phyloP scores from a whole-genome alignment of 108 stramenopile genomes.

The Cyclostephanos tholiformis region DNA sequence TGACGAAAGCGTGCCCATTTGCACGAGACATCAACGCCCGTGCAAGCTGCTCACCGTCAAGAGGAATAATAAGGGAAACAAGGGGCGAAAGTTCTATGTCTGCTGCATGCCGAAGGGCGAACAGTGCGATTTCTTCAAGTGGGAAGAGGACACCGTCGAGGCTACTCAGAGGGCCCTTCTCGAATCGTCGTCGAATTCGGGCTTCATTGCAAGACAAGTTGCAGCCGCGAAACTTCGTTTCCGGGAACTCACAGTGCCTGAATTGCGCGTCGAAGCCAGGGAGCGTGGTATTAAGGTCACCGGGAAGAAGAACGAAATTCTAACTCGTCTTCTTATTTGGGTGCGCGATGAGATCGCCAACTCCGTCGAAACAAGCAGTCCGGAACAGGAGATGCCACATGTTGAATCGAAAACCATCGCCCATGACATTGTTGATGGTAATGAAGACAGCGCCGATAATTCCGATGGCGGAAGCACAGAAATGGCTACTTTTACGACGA shows the following conservation, averaged over 20 bases:
- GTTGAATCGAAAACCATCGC: conserved; percentile 26
- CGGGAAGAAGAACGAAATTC: conserved; percentile 78
- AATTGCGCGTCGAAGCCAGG: conserved; percentile 64
- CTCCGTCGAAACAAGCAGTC: conserved; percentile 33
- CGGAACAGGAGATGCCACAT: conserved; percentile 7
- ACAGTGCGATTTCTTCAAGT: conserved; percentile 89
- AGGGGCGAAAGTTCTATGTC: conserved; percentile 85
- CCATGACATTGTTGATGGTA: conserved; percentile 18
- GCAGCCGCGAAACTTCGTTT: conserved; percentile 64
- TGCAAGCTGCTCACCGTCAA: conserved; percentile 83
- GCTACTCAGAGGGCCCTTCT: conserved; percentile 60
- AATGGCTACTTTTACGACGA: not conserved
- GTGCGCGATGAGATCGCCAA: conserved; percentile 75
- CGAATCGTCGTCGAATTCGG: conserved; percentile 69
- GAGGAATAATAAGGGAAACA: conserved; percentile 81
- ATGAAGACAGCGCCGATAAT: conserved; percentile 8
- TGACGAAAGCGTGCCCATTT: conserved; percentile 48
- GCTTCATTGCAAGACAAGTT: conserved; percentile 83
- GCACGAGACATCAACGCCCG: conserved; percentile 73
- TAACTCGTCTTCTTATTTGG: conserved; percentile 79
- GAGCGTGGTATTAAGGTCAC: conserved; percentile 56
- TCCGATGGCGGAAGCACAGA: conserved; percentile 9
- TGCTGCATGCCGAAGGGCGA: conserved; percentile 86
- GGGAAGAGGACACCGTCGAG: conserved; percentile 85
- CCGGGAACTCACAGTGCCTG: conserved; percentile 74